A percentile compares a stretch with the other conserved stretches of the same genome.
Conservation (phyloP, 2,329 filamentous ascomycete genomes). For the Colletotrichum navitas region DNA sequence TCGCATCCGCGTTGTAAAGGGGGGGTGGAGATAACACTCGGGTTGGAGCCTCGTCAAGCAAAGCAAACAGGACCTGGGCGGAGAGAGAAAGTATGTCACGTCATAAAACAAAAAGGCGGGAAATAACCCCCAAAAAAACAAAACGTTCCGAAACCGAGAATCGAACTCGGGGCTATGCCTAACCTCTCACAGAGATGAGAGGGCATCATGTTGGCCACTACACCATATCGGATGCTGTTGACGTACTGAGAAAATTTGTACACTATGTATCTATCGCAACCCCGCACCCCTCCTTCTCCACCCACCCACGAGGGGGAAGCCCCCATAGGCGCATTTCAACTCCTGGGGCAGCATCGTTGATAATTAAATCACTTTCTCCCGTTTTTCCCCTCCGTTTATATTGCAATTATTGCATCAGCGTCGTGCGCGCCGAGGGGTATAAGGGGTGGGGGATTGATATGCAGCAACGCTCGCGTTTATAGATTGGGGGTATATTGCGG, state of each 20-base stretch:
- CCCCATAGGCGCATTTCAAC: not conserved
- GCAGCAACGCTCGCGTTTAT: not conserved
- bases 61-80: not conserved
- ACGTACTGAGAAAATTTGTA: accelerated
- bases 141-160: conserved; percentile 36
- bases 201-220: conserved; percentile 38
- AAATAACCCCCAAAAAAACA: not conserved
- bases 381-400: not conserved
- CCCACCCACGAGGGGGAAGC: not conserved
- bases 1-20: not conserved
- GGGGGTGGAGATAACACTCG: not conserved
- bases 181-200: conserved; percentile 11
- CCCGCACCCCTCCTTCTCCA: not conserved
- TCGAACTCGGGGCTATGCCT: conserved; percentile 39
- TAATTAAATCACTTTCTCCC: not conserved
- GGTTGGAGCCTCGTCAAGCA: not conserved
- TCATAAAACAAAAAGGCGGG: not conserved
- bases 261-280: not conserved
- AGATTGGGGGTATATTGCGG: not conserved
- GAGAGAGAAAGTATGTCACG: too few species aligned
- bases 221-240: conserved; percentile 32
- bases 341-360: not conserved
- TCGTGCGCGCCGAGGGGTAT: not conserved
- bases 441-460: not conserved
- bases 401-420: not conserved